These are phyloP conservation scores for Naegleria lovaniensis DNA, from an alignment of 208 protist genomes.

Conservation along the genomic window DNA sequence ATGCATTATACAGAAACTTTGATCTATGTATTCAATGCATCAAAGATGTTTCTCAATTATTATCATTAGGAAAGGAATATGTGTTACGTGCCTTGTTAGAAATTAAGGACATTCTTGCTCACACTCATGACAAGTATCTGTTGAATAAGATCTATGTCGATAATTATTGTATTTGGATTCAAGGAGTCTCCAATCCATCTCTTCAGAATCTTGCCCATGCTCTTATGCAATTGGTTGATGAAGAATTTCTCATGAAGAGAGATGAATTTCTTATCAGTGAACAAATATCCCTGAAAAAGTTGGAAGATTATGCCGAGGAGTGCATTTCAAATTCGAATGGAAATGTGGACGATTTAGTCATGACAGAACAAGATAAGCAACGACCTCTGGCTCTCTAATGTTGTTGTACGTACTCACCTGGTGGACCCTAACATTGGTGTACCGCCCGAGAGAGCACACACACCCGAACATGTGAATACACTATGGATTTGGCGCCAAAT, in stretches of 20 bases:
- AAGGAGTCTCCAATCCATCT: not conserved
- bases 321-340: not conserved
- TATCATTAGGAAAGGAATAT: conserved; percentile 52
- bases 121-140: not conserved
- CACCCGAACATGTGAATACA: too few relatives aligned
- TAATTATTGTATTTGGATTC: conserved; percentile 34
- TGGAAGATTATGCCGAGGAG: not conserved
- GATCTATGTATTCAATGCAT: conserved; percentile 62
- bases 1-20: conserved; percentile 72
- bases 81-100: conserved; percentile 20
- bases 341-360: not conserved
- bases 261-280: not conserved
- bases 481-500: too few relatives aligned
- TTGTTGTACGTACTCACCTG: too few relatives aligned
- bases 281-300: not conserved
- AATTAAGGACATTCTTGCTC: conserved; percentile 30
- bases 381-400: not conserved
- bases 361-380: not conserved
- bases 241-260: not conserved
- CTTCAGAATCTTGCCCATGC: not conserved
- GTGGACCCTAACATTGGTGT: too few relatives aligned
- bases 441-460: too few relatives aligned
- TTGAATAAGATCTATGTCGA: conserved; percentile 28
- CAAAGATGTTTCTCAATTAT: conserved; percentile 58
- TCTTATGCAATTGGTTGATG: not conserved